A percentile compares a stretch with the other conserved stretches of the same genome.
Evolutionary conservation across 2,329 filamentous ascomycete genomes (phyloP).

Genomic region (Sporothrix schenckii): DNA sequence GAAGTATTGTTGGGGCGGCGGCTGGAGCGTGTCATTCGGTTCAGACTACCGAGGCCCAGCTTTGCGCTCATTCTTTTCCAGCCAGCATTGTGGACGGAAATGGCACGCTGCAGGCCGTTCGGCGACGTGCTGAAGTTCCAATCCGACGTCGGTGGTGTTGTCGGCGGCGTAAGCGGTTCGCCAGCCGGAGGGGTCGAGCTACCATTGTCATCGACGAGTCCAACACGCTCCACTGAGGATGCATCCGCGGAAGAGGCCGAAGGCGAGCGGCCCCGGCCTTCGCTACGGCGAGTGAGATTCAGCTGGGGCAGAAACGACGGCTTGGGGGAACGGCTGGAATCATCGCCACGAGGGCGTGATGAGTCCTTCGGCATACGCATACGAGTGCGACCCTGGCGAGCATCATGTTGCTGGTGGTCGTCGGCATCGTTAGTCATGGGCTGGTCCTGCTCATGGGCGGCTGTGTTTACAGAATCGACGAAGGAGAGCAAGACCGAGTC

Average conservation of each 20-base stretch:
- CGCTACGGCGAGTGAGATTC: slow-evolving; percentile 45
- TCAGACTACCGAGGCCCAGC: slow-evolving; percentile 52
- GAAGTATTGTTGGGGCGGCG: slow-evolving; percentile 49
- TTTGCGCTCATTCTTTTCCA: slow-evolving; percentile 69
- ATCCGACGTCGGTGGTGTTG: slow-evolving; percentile 67
- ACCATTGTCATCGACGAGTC: slow-evolving; percentile 66
- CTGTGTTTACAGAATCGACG: slow-evolving; percentile 62
- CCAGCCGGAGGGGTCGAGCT: slow-evolving; percentile 58
- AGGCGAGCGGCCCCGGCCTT: slow-evolving; percentile 47
- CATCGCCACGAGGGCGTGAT: slow-evolving; percentile 40
- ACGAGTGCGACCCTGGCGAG: slow-evolving; percentile 47
- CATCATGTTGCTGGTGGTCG: slow-evolving; percentile 21
- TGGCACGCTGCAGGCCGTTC: slow-evolving; percentile 57
- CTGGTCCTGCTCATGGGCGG: slow-evolving; percentile 27
- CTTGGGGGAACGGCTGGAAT: slow-evolving; percentile 51
- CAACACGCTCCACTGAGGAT: slow-evolving; percentile 50
- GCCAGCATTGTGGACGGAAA: slow-evolving; percentile 59
- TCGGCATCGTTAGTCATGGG: slow-evolving; percentile 34
- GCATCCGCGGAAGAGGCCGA: slow-evolving; percentile 52
- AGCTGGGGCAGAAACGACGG: slow-evolving; percentile 50
- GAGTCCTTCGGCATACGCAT: slow-evolving; percentile 47
- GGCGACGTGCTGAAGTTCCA: slow-evolving; percentile 57
- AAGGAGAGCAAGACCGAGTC: slow-evolving; percentile 94
- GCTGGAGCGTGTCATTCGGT: slow-evolving; percentile 55
- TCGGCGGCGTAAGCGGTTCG: slow-evolving; percentile 74